phyloP scores from a whole-genome alignment of 306 rosid genomes.

The Vigna hirtella region DNA sequence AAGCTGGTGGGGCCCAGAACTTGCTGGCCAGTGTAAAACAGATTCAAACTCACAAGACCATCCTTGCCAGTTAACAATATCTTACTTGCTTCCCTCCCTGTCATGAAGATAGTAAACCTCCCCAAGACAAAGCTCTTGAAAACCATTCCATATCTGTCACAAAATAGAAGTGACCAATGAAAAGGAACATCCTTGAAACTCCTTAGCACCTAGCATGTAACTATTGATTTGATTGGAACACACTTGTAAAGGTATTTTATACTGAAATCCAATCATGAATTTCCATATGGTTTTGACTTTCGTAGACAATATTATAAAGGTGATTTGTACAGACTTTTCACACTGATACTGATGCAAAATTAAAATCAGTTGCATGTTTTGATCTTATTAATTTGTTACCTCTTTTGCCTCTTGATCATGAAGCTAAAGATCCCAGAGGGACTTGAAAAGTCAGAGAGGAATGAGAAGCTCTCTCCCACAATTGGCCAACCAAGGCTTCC shows the following conservation, averaged over 20 bases:
- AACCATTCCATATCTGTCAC: constrained; percentile 75
- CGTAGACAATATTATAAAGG: not conserved
- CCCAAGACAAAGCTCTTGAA: constrained; percentile 83
- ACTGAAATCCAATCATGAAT: not conserved
- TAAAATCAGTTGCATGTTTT: not conserved
- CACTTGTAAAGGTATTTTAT: no score
- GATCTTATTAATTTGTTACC: constrained; percentile 51
- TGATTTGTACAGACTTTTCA: not conserved
- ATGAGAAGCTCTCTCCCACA: constrained; percentile 80
- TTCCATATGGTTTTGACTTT: not conserved
- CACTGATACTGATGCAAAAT: not conserved
- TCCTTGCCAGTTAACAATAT: constrained; percentile 77
- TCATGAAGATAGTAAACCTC: constrained; percentile 82
- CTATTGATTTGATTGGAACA: not conserved
- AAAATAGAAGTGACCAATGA: not conserved
- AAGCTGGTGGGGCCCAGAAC: constrained; percentile 84
- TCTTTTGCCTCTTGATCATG: constrained; percentile 79
- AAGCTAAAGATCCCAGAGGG: constrained; percentile 81
- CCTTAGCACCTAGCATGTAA: not conserved
- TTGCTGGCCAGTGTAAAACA: constrained; percentile 80
- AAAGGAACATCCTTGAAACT: not conserved
- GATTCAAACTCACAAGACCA: constrained; percentile 84
- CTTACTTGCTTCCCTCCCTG: constrained; percentile 88
- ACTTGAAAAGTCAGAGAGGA: constrained; percentile 76
- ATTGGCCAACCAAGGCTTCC: constrained; percentile 90